Percentiles rank a stretch among this genome's conserved stretches.
phyloP scores from a whole-genome alignment of 2,329 filamentous ascomycete species.

The Grosmannia huntii region DNA sequence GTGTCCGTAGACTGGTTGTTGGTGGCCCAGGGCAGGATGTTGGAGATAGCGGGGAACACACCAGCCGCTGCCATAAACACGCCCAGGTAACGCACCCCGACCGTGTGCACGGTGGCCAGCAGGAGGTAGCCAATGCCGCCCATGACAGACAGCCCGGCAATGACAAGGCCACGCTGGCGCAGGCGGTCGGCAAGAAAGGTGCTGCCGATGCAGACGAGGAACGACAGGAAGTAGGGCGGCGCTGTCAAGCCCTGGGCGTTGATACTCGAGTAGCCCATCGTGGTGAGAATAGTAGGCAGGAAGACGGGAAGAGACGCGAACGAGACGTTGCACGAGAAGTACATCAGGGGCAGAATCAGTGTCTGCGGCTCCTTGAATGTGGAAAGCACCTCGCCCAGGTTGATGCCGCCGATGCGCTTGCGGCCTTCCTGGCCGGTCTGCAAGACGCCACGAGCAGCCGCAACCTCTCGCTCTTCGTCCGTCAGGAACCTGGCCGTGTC shows the following conservation, averaged over 20 bases:
- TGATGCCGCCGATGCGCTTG: conserved; percentile 30
- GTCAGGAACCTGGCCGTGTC: conserved; percentile 40
- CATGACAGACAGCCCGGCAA: conserved; percentile 41
- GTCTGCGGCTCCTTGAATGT: conserved; percentile 35
- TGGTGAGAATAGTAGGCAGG: conserved; percentile 46
- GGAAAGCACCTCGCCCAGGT: conserved; percentile 31
- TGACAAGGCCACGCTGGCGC: conserved; percentile 49
- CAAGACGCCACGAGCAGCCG: conserved; percentile 36
- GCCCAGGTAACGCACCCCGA: conserved; percentile 30
- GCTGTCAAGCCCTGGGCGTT: conserved; percentile 60
- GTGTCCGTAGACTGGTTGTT: conserved; percentile 60
- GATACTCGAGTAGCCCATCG: conserved; percentile 56
- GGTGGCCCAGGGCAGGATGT: conserved; percentile 57
- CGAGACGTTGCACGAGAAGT: conserved; percentile 26
- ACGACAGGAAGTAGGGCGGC: conserved; percentile 57
- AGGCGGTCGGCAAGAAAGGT: conserved; percentile 54
- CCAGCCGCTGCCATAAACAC: conserved; percentile 32
- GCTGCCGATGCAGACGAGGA: conserved; percentile 45
- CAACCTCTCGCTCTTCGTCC: conserved; percentile 44
- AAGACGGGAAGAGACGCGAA: conserved; percentile 41
- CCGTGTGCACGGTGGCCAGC: conserved; percentile 39
- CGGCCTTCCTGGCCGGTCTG: conserved; percentile 37
- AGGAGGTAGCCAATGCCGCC: conserved; percentile 53
- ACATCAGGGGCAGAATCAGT: conserved; percentile 29
- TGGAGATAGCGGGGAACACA: conserved; percentile 52